These are phyloP conservation scores for Globisporangium sylvaticum DNA, from an alignment of 352 stramenopile species.

Conservation along the genomic window DNA sequence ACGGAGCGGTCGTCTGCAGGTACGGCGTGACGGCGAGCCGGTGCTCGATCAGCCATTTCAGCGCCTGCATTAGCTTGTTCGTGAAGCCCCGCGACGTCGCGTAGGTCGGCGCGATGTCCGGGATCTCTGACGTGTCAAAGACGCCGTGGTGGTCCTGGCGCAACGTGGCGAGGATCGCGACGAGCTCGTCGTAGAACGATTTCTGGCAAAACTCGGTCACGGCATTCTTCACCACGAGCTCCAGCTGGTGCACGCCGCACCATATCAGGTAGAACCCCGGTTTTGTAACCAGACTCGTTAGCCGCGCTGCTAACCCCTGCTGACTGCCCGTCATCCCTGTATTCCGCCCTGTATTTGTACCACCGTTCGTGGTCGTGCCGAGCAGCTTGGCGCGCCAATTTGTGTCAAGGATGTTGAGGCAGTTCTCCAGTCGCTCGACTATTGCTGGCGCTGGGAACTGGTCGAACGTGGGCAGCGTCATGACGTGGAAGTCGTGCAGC, in stretches of 20 bases:
- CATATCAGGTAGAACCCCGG: constrained; percentile 57
- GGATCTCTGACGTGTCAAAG: constrained; percentile 29
- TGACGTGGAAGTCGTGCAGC: constrained; percentile 56
- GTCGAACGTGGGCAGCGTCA: constrained; percentile 45
- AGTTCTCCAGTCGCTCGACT: constrained; percentile 31
- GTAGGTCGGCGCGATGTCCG: constrained; percentile 30
- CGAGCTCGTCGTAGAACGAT: constrained; percentile 51
- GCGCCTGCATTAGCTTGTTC: constrained; percentile 30
- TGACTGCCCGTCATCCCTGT: constrained; percentile 40
- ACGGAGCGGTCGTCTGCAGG: constrained; percentile 19
- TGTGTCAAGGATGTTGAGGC: constrained; percentile 47
- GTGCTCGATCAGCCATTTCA: constrained; percentile 56
- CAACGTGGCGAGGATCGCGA: constrained; percentile 34
- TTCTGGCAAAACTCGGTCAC: constrained; percentile 38
- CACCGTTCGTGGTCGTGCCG: constrained; percentile 42
- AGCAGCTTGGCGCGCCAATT: constrained; percentile 51
- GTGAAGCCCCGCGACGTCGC: constrained; percentile 37
- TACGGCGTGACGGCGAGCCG: constrained; percentile 25
- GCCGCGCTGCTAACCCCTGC: constrained; percentile 36
- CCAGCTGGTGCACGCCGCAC: constrained; percentile 52
- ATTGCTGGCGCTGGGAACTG: constrained; percentile 30
- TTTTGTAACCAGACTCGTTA: constrained; percentile 40
- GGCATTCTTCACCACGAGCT: constrained; percentile 58
- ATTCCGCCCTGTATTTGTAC: constrained; percentile 38
- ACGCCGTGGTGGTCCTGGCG: constrained; percentile 23